Conservation (phyloP, 148 eudicot genomes). For the Chenopodium berlandieri region DNA sequence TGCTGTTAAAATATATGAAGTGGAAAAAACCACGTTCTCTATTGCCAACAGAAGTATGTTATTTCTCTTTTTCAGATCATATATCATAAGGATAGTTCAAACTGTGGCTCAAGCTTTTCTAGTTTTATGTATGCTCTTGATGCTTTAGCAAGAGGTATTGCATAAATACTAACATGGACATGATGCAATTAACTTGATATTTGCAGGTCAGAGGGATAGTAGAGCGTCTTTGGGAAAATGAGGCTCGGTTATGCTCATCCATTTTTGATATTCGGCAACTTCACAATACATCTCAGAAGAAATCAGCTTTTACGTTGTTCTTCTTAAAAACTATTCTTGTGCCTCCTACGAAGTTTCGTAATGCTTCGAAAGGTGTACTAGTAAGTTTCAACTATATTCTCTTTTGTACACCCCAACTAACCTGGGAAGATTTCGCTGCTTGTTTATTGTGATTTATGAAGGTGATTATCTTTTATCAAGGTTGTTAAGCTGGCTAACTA, state of each 20-base stretch:
- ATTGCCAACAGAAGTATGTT: slow-evolving; percentile 63
- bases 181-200: background rate
- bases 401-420: too few relatives aligned
- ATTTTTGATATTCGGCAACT: slow-evolving; percentile 62
- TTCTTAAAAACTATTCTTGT: slow-evolving; percentile 74
- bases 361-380: too few relatives aligned
- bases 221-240: slow-evolving; percentile 65
- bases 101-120: background rate
- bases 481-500: too few relatives aligned
- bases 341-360: slow-evolving; percentile 55
- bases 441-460: too few relatives aligned
- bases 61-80: background rate
- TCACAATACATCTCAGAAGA: slow-evolving; percentile 32
- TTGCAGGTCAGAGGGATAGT: slow-evolving; percentile 60
- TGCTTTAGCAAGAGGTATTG: too few relatives aligned
- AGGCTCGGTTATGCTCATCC: slow-evolving; percentile 63
- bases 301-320: slow-evolving; percentile 59
- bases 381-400: too few relatives aligned
- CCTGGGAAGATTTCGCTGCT: too few relatives aligned
- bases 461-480: too few relatives aligned
- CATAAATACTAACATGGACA: too few relatives aligned
- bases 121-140: too few relatives aligned
- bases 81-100: background rate
- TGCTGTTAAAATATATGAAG: slow-evolving; percentile 26
- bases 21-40: slow-evolving; percentile 41